Evolutionary conservation across 139 green algal genomes (phyloP).

Genomic region (Spirogloea muscicola): DNA sequence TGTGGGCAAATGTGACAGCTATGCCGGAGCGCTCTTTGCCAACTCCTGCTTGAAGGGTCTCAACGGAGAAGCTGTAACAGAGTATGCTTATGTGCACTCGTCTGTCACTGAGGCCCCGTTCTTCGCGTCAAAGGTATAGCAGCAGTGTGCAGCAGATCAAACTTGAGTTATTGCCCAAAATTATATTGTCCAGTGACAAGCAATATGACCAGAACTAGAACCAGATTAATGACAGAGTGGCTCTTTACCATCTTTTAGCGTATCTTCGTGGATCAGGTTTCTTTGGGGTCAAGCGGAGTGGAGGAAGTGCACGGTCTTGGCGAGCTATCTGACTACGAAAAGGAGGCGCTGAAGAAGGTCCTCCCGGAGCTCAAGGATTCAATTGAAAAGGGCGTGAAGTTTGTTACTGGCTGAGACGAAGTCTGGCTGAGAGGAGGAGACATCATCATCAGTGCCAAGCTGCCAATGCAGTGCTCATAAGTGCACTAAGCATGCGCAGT

Average conservation of each 20-base stretch:
- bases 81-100: constrained; percentile 86
- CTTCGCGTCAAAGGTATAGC: constrained; percentile 91
- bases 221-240: no score
- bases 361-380: constrained; percentile 35
- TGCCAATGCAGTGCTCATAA: no score
- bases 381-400: constrained; percentile 53
- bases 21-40: constrained; percentile 91
- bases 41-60: constrained; percentile 88
- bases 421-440: no score
- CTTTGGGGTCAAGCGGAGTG: constrained; percentile 50
- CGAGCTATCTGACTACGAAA: constrained; percentile 80
- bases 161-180: constrained; percentile 2
- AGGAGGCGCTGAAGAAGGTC: constrained; percentile 66
- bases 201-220: no score
- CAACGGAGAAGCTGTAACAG: constrained; percentile 69
- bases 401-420: constrained; percentile 33
- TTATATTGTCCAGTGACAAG: neutral
- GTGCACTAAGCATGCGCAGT: no score
- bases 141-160: no score
- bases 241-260: neutral
- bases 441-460: no score
- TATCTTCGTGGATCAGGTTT: constrained; percentile 22
- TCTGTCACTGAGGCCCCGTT: constrained; percentile 74
- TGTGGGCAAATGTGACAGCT: constrained; percentile 49
- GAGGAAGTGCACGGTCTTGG: constrained; percentile 76